Base-by-base conservation (phyloP, 2,329 filamentous ascomycete species). In the Magnaporthiopsis poae region DNA sequence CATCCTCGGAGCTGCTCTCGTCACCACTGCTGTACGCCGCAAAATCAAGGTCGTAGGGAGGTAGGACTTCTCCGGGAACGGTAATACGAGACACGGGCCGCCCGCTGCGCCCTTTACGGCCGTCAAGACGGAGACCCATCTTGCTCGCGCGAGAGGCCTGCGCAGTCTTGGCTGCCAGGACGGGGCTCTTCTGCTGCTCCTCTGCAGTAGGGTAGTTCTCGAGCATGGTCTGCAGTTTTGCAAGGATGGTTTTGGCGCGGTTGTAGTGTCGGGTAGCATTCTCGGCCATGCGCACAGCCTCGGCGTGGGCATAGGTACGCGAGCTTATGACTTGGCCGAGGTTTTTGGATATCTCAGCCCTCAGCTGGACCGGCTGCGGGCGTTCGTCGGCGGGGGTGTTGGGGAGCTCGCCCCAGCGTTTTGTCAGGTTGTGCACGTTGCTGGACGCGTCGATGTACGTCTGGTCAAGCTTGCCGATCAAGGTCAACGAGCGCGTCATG, bases 1-100 rank as follows among this genome's bases (percentile, higher is more conserved):
- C 74, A 15, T 82, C 11, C 7, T 82, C 82, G 2, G 81, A 83
- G 72, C 81, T 84, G 59, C 81, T 80, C 46, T 56, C 46, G 12
- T 65, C 64, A 7, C 7, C n/a, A 15, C 59, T 61, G 62, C 78
- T 84, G 67, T 82, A 85, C 0, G 81, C 79, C 65, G 87, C 85
- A 73, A 86, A 87, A 67, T 87, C 85, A 31, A 88, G 75, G 66
- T 89, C 86, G 71, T 88, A 88, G 0, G 86, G 86, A 1, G 86
- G 86, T 62, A 88, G 78, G 11, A 89, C 86, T 73, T 89, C 86
- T 61, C 86, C 86, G 1, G 86, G 86, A 13, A 89, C 85, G 1
- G 86, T 88, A 62, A 89, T 88, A 60, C 84, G 80, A 7, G 86
- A 85, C 5, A 83, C 80, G 46, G 75, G 76, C 18, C 77, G 81